Evolutionary conservation across 2,329 filamentous ascomycete species (phyloP), one percentile per base, ranked within the genome.

Genomic region (Apiospora sp.): DNA sequence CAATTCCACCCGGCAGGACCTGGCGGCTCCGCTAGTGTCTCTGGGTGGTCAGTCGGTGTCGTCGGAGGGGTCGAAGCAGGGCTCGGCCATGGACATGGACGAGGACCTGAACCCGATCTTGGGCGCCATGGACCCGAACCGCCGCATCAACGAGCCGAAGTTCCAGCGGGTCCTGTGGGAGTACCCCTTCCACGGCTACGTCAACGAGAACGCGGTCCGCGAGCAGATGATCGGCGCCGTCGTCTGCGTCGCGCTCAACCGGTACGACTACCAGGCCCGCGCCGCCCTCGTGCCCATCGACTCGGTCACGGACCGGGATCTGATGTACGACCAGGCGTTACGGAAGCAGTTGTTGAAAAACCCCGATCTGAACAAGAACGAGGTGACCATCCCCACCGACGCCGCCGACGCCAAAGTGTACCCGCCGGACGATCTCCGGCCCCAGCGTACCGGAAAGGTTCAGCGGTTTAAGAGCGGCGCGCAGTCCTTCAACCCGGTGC

Each of bases 121-220:
- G 12, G 27, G 10, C 3, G 13, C 8, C 24, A 14, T 6, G 24
- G 51, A 24, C 27, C 7, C 10, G 51, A 19, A 7, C 30, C 54
- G 54, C 4, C 58, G 34, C 22, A 14, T 19, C 30, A 6, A 19
- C 16, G 22, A 22, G 34, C 34, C 5, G 58, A 41, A 22, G 16
- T 41, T 64, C 34, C 3, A 13, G 58, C 19, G n/a, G 16, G n/a
- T 41, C 34, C 30, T 68, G 7, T 68, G 67, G 67, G 22, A 14
- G 13, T 24, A 4, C 4, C 41, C 67, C 41, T 68, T 44, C 58
- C n/a, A 37, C 43, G 67, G 67, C 67, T 34, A 19, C n/a, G 12
- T 68, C n/a, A 34, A 68, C 67, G 41, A 24, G n/a, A 16, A 30
- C 41, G 41, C n/a, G n/a, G 43, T 68, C 19, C 67, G 67, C n/a